A percentile compares a stretch with the other conserved stretches of the same genome.
phyloP scores from a whole-genome alignment of 2,329 filamentous ascomycete genomes.

The Colletotrichum sp. region DNA sequence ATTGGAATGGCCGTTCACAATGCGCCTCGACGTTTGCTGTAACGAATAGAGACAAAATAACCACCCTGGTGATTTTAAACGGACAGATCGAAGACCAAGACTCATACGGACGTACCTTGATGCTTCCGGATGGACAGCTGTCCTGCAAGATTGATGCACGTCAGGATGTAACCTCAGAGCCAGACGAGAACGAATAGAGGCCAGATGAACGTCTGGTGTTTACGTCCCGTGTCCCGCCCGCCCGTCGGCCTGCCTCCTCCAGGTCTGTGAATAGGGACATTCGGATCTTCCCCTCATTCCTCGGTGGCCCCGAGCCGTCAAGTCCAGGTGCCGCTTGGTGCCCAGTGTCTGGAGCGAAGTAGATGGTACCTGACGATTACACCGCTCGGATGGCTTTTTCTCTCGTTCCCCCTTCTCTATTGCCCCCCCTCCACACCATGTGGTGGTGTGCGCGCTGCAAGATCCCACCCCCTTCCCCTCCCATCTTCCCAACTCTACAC shows the following conservation, averaged over 20 bases:
- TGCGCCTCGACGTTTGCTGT: neutral
- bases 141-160: constrained; percentile 4
- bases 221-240: neutral
- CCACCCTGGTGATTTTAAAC: neutral
- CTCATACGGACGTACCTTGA: neutral
- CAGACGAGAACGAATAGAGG: neutral
- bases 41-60: neutral
- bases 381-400: neutral
- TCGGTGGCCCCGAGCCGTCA: neutral
- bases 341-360: neutral
- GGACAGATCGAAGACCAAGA: neutral
- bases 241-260: neutral
- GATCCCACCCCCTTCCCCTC: neutral
- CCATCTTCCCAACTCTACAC: neutral
- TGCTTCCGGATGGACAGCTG: constrained; percentile 5
- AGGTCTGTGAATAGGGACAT: constrained; percentile 5
- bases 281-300: neutral
- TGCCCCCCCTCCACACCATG: neutral
- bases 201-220: constrained; percentile 1
- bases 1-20: neutral
- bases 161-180: neutral
- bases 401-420: neutral
- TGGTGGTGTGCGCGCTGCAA: neutral
- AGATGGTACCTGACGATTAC: neutral
- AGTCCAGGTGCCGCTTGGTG: neutral